These are phyloP conservation scores for Avicennia marina DNA, from an alignment of 257 asterid genomes.

Conservation along the genomic window DNA sequence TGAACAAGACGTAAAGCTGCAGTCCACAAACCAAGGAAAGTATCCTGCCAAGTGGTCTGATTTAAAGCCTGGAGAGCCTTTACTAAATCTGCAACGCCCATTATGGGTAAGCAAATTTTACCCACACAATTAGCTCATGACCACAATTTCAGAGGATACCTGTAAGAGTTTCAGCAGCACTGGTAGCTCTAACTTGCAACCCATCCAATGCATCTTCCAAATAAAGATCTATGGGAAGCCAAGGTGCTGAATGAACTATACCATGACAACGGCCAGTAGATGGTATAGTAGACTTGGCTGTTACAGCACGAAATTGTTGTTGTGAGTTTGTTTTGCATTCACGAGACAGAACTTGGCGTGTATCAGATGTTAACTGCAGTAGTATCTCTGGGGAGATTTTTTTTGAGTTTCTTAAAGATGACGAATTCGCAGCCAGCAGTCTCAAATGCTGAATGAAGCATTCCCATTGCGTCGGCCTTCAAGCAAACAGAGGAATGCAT, in stretches of 20 bases:
- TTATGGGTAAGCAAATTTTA: constrained; percentile 14
- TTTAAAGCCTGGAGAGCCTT: constrained; percentile 87
- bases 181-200: constrained; percentile 65
- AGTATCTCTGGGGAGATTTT: constrained; percentile 71
- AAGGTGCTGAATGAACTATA: constrained; percentile 57
- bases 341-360: constrained; percentile 54
- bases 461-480: constrained; percentile 84
- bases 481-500: constrained; percentile 21
- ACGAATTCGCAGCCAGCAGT: constrained; percentile 64
- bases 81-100: constrained; percentile 64
- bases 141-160: constrained; percentile 31
- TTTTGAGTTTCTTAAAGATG: constrained; percentile 73
- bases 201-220: constrained; percentile 90
- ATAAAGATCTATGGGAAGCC: constrained; percentile 94
- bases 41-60: constrained; percentile 83
- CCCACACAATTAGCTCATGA: constrained; percentile 13
- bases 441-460: constrained; percentile 62
- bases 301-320: constrained; percentile 59
- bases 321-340: constrained; percentile 69
- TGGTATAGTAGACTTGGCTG: constrained; percentile 53
- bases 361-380: constrained; percentile 67
- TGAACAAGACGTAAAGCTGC: constrained; percentile 90
- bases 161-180: constrained; percentile 81
- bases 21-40: constrained; percentile 94
- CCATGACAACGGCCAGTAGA: constrained; percentile 56